Evolutionary conservation across 2,329 filamentous ascomycete genomes (phyloP), one percentile per base, ranked within the genome.

Genomic region (Dactylellina drechsleri): DNA sequence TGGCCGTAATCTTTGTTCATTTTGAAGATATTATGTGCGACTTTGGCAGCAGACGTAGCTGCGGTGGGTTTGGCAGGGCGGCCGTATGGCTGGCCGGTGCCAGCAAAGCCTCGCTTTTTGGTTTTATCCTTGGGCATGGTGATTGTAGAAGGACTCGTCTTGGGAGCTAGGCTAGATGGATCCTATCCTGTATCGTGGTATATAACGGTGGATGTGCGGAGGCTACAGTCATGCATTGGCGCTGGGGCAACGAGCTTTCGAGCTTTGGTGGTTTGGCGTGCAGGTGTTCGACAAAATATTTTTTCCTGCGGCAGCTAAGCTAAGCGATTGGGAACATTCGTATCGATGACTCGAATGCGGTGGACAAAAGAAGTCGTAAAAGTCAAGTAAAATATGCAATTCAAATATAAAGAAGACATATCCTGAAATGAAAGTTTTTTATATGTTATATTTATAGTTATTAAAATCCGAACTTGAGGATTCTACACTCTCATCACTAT

Each of bases 1-100:
- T 91, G 89, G 79, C 94, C 93, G 78, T 95, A 88, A 82, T 94
- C 88, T 79, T 91, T 95, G 85, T 96, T 97, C 88, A 97, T 96
- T 82, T 96, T 96, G 88, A 98, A 98, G 83, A 97, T 92, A 79
- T 92, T 93, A 84, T 96, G 93, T 49, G 85, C 84, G 4, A 84
- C 83, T 81, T 87, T 87, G 61, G 83, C 80, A 49, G 83, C 81
- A 43, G 83, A 80, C 72, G 68, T 16, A 20, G 81, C 78, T 2
- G 83, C 81, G 43, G 72, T n/a, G 31, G 45, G 58, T 47, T 76
- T 71, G 7, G 65, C 66, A 26, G 57, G 53, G 41, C 64, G 53
- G 50, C 65, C 72, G 23, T 61, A 59, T 15, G 72, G 60, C 23
- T 66, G 31, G 4, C 65, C 59, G 23, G 53, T 60, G 49, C 53